Base-by-base conservation (phyloP, 1,139 yeast genomes). In the Sugiyamaella japonica region DNA sequence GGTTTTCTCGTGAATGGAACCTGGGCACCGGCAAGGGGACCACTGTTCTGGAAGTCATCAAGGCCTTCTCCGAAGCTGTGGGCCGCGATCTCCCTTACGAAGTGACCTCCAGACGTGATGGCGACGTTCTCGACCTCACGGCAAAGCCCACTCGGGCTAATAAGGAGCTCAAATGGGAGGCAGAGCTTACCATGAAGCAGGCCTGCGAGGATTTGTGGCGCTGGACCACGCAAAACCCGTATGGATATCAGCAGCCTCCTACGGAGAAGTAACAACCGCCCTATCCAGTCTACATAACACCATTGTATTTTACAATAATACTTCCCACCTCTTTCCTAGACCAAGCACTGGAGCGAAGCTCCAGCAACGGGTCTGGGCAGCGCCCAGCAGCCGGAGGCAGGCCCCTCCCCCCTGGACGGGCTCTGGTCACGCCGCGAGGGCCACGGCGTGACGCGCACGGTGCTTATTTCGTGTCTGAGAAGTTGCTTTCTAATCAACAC, bases 11-110 rank as follows among this genome's bases (percentile, higher is more conserved):
- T 54, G 93, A 83, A 66, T 88, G 95, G 95, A 88, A 88, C 67
- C 78, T 87, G 59, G 95, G 95, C 46, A 83, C 93, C 23, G 95
- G 95, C 47, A 80, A 76, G 44, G 95, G 95, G 5, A 77, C 86
- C 7, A 86, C 95, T 1, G 95, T 87, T 6, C 76, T 86, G 55
- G 91, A 88, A 62, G 85, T 87, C 50, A 79, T 83, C 65, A 67
- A 79, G 57, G 85, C 89, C 1, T 87, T 87, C 69, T 77, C 82
- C 67, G 77, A 76, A 56, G 88, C 87, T 9, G 85, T 83, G n/a
- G 90, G 90, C 46, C 74, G 77, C 54, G 77, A 80, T 45, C 76
- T 86, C 53, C 88, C 91, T 3, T 83, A 78, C 66, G 85, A 83
- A 63, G 76, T 86, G 16, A 81, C 75, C 34, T 83, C 79, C 4